Conservation (phyloP, 2,329 filamentous ascomycete genomes). For the Venturia carpophila region DNA sequence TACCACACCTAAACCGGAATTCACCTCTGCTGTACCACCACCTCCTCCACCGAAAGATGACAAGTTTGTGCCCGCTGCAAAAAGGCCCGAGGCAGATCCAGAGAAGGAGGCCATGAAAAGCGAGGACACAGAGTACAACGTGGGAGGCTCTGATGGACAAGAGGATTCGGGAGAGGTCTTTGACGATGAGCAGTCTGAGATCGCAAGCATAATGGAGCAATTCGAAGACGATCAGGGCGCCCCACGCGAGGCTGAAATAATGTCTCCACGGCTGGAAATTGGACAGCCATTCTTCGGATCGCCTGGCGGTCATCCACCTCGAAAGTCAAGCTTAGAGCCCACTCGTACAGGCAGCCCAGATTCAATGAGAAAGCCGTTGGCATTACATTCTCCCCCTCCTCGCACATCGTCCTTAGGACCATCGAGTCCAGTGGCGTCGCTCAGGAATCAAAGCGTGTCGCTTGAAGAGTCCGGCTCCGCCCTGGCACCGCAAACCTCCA, state of each 20-base stretch:
- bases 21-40: conserved; percentile 30
- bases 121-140: conserved; percentile 21
- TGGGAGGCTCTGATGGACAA: conserved; percentile 43
- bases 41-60: conserved; percentile 45
- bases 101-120: conserved; percentile 19
- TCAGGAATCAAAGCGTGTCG: conserved; percentile 24
- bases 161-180: conserved; percentile 30
- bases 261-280: conserved; percentile 80
- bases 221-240: conserved; percentile 70
- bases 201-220: conserved; percentile 96
- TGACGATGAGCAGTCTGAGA: conserved; percentile 69
- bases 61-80: conserved; percentile 44
- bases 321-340: conserved; percentile 80
- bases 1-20: not conserved
- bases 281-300: conserved; percentile 67
- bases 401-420: conserved; percentile 30
- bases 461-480: conserved; percentile 26
- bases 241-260: conserved; percentile 71
- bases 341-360: conserved; percentile 39
- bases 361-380: not conserved
- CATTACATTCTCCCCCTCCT: conserved; percentile 26
- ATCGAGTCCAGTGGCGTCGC: conserved; percentile 25
- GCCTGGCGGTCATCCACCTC: conserved; percentile 63
- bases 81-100: conserved; percentile 30
- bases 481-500: conserved; percentile 19